Base-by-base conservation (phyloP, 495 filamentous ascomycete genomes). In the Xeromyces bisporus region DNA sequence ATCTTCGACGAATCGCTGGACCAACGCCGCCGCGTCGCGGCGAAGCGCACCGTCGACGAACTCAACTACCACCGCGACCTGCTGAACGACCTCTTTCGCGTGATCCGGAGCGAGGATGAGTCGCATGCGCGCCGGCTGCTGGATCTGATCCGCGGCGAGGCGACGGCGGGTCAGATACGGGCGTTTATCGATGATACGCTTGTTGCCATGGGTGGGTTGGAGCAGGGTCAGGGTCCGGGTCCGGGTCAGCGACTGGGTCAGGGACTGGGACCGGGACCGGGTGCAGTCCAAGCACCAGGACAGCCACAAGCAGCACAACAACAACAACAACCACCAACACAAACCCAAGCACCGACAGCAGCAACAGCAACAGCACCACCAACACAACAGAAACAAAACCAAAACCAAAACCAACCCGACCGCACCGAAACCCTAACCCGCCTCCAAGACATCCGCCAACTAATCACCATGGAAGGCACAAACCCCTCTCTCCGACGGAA, bases 1-100 rank as follows among this genome's bases (percentile, higher is more conserved):
- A 44, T 62, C 14, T 64, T 64, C 37, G 60, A 64, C 33, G 57
- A 64, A 46, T 57, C 56, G 1, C 46, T 62, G 18, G 60, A 64
- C 31, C 57, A 62, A 29, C 51, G 60, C 6, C 56, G 60, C n/a
- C 53, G 60, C 12, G 55, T 64, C n/a, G 60, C 60, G 2, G 60
- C 60, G 1, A 64, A 62, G 38, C 54, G 56, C 7, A 64, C 60
- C 1, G 56, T 57, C 0, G 55, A 60, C 30, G 56, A 64, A 32
- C 45, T 64, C 6, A 46, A 40, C 28, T 62, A 64, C 31, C 53
- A 60, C 29, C 60, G 56, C 3, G 51, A 60, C 32, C 42, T 62
- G 24, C 39, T 59, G 1, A 46, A 57, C 17, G 56, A 60, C 23
- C 42, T 64, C 7, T 50, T 62, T 35, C 50, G 34, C 18, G 39